These are phyloP conservation scores for Solanum rostratum DNA, from an alignment of 257 asterid species.

Conservation along the genomic window DNA sequence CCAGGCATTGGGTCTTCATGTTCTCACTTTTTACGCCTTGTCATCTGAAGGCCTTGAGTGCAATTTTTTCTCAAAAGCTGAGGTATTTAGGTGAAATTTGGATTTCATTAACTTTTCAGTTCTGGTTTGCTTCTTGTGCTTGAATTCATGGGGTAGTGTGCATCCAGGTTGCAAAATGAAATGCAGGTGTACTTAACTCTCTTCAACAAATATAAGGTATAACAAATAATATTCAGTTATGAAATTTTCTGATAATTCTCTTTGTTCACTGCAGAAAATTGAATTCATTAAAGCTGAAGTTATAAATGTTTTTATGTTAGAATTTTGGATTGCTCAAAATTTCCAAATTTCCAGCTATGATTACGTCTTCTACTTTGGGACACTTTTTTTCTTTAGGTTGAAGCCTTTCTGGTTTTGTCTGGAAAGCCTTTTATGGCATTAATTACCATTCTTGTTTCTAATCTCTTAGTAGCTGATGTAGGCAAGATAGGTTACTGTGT, in stretches of 20 bases:
- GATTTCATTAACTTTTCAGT: background rate
- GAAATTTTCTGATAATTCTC: background rate
- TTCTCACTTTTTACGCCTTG: constrained; percentile 55
- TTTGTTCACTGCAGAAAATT: background rate
- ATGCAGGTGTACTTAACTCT: constrained; percentile 49
- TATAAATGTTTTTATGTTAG: background rate
- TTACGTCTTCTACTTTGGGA: background rate
- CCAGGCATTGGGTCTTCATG: constrained; percentile 59
- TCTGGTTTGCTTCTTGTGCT: background rate
- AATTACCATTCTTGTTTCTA: background rate
- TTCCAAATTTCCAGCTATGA: background rate
- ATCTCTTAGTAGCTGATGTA: background rate
- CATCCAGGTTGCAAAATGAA: constrained; percentile 50
- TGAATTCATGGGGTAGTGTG: background rate
- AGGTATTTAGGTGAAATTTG: constrained; percentile 37
- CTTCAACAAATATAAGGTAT: constrained; percentile 41
- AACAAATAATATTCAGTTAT: background rate
- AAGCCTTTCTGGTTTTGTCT: background rate
- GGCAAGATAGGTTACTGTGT: background rate
- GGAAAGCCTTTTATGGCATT: background rate
- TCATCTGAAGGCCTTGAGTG: constrained; percentile 58
- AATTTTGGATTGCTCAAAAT: background rate
- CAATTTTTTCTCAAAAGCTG: constrained; percentile 60
- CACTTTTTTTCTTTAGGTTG: background rate
- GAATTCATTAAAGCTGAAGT: background rate